phyloP scores from a whole-genome alignment of 345 rosid species.

The Eucalyptus lansdowneana region DNA sequence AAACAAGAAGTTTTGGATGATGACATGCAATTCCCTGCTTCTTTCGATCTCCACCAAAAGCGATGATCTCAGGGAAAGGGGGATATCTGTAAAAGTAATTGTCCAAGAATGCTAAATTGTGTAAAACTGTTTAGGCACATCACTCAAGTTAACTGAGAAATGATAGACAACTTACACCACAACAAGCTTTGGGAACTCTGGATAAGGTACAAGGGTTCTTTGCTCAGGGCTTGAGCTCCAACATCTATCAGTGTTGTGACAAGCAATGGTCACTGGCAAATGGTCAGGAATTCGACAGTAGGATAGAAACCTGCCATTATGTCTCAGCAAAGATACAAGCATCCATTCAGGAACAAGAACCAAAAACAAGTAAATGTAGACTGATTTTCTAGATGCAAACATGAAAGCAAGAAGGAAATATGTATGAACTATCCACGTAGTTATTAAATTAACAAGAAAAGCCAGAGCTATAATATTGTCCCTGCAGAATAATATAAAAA shows the following conservation, averaged over 20 bases:
- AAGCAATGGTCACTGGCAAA: conserved; percentile 81
- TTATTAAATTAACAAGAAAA: neutral
- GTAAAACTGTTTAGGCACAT: neutral
- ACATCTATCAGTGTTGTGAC: conserved; percentile 67
- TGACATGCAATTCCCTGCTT: conserved; percentile 88
- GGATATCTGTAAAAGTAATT: conserved; percentile 47
- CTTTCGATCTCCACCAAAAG: conserved; percentile 78
- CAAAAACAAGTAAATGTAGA: neutral
- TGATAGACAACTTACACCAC: conserved; percentile 44
- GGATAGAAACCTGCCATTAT: conserved; percentile 50
- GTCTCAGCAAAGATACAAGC: neutral
- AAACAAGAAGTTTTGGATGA: conserved; percentile 77
- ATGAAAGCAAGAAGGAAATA: neutral
- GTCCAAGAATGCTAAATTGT: neutral
- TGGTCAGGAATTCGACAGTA: conserved; percentile 57
- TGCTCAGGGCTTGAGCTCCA: conserved; percentile 65
- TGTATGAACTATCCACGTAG: neutral
- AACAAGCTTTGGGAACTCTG: conserved; percentile 58
- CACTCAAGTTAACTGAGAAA: neutral
- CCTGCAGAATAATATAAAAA: neutral
- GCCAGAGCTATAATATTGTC: neutral
- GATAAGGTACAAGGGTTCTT: conserved; percentile 45
- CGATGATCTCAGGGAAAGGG: conserved; percentile 70
- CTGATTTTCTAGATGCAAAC: neutral
- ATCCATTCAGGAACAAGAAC: conserved; percentile 2